A percentile compares a stretch with the other conserved stretches of the same genome.
Conservation (phyloP, 2,329 filamentous ascomycete species). For the Fusarium citri region DNA sequence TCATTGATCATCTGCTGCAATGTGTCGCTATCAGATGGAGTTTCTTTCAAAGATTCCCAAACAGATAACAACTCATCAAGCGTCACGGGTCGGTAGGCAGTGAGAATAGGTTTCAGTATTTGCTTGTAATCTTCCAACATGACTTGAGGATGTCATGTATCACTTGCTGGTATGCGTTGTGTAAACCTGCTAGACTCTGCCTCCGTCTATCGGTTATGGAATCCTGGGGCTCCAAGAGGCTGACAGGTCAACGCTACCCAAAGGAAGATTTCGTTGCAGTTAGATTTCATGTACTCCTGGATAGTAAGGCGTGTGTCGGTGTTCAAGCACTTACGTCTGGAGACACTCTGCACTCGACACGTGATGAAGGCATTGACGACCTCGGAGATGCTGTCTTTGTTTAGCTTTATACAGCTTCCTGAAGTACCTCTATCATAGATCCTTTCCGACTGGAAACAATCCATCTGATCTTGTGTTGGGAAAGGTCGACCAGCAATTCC, state of each 20-base stretch:
- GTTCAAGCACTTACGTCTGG: not conserved
- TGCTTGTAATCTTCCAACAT: not conserved
- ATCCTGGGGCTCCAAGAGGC: not conserved
- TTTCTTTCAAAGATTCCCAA: not conserved
- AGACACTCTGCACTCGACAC: fast-evolving
- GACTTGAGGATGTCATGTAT: not conserved
- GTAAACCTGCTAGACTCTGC: not conserved
- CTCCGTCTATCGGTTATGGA: not conserved
- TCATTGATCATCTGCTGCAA: not conserved
- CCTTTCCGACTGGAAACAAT: constrained; percentile 60
- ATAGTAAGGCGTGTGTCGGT: not conserved
- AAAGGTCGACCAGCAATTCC: constrained; percentile 26
- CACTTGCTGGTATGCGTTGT: not conserved
- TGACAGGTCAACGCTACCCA: not conserved
- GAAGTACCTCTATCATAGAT: constrained; percentile 48
- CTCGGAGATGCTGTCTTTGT: constrained; percentile 48
- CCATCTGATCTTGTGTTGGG: constrained; percentile 51
- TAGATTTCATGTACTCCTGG: not conserved
- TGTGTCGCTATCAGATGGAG: too few relatives aligned
- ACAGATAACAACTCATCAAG: not conserved
- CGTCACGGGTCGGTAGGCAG: not conserved
- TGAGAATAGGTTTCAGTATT: not conserved
- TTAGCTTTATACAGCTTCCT: constrained; percentile 50
- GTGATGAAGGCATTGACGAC: constrained; percentile 48
- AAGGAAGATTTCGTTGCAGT: not conserved